These are phyloP conservation scores for Crotalaria pallida DNA, from an alignment of 306 rosid species.

Conservation along the genomic window DNA sequence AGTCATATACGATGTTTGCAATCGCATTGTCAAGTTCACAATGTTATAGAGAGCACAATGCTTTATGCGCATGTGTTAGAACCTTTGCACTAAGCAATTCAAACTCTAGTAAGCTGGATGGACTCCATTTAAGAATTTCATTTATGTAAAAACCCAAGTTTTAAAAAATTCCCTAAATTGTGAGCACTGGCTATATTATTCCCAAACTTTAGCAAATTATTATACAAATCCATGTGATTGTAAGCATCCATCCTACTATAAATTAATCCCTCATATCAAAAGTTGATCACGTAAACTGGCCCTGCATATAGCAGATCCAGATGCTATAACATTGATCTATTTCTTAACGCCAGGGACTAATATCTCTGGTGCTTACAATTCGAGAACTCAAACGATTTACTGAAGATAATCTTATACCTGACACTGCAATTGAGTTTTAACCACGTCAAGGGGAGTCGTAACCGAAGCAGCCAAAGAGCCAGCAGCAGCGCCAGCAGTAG, in stretches of 20 bases:
- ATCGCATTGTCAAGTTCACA: neutral
- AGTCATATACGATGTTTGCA: neutral
- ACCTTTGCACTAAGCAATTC: neutral
- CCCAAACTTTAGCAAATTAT: too few species aligned
- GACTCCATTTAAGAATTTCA: neutral
- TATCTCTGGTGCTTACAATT: too few species aligned
- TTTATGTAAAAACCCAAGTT: neutral
- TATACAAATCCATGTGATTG: too few species aligned
- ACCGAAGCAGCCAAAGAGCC: slow-evolving; percentile 64
- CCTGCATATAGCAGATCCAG: too few species aligned
- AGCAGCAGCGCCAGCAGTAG: slow-evolving; percentile 77
- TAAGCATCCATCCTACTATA: too few species aligned
- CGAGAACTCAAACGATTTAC: too few species aligned
- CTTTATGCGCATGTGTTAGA: neutral
- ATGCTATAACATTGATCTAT: too few species aligned
- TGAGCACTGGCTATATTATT: too few species aligned
- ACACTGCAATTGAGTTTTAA: slow-evolving; percentile 76
- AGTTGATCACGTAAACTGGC: too few species aligned
- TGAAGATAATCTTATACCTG: slow-evolving; percentile 37
- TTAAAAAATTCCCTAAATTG: too few species aligned
- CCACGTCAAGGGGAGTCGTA: slow-evolving; percentile 84
- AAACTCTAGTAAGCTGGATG: neutral
- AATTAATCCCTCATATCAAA: too few species aligned
- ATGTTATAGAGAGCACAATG: neutral
- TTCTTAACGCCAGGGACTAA: too few species aligned